Evolutionary conservation across 2,329 filamentous ascomycete species (phyloP), one percentile per base, ranked within the genome.

Genomic region (Calonectria pseudoturangicola): DNA sequence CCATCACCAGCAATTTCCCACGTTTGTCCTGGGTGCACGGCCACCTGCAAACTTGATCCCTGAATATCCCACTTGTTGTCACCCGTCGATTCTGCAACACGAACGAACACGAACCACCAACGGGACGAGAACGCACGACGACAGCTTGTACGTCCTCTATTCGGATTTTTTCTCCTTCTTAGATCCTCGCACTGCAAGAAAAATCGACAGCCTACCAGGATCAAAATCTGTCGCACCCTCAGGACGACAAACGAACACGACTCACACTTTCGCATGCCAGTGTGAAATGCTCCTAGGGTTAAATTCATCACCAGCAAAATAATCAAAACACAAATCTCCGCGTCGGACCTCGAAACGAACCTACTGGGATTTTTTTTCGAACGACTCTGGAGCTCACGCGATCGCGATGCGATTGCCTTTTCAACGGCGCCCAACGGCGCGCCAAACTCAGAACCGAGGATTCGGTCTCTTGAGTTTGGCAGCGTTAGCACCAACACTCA

Each of bases 331-430:
- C 62, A 70, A 39, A 70, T 66, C 62, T 66, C 70, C 28, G 62
- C 62, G 45, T 68, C 65, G 47, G 63, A 56, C 68, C 43, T 70
- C 64, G 21, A 56, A 41, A 33, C 70, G 30, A 51, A 21, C 30
- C 36, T 48, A 33, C 67, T 54, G 36, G 54, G 21, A 70, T 54
- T 30, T 70, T 30, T 70, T 72, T 58, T 36, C 21, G 25, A 41
- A 60, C 41, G 54, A 71, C 75, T 65, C 60, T 73, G 69, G 71
- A 63, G 65, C 67, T 71, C 68, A 74, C 54, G 75, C 75, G 66
- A 76, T 77, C 78, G 83, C 81, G 80, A 91, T 91, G 89, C 86
- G 86, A 85, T 83, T 87, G 81, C 82, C 85, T 77, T 84, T 84
- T 74, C 80, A 83, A 79, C 83, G 83, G 83, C 84, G 86, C 82